Evolutionary conservation across 2,329 filamentous ascomycete genomes (phyloP), one percentile per base, ranked within the genome.

Genomic region (Metarhizium guizhouense): DNA sequence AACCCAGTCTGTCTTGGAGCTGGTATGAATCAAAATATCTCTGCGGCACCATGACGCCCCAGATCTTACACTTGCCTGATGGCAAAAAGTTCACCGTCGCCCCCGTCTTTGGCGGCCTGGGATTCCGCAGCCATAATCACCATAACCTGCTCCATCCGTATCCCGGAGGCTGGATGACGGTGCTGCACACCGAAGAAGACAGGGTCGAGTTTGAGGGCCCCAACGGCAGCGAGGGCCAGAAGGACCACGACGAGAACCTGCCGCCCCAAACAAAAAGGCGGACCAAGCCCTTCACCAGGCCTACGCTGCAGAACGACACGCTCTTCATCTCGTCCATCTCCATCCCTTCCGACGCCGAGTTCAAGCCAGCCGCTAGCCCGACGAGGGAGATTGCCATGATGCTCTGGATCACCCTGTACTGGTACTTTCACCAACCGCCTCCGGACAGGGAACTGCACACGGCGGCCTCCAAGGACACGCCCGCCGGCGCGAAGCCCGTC

Each of bases 381-480:
- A 94, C 90, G 1, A 80, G 92, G 48, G 89, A 95, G 72, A 89
- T 96, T 58, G 93, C 93, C 61, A 91, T 96, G 89, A 95, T 96
- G 87, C 79, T 97, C 6, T 97, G 90, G 89, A 84, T 91, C 38
- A 92, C 90, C 1, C 76, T 97, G 47, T 96, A 90, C 76, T 97
- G 93, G 93, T 97, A 97, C 75, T 97, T 96, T 64, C 92, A 96
- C 72, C 90, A 95, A 69, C 80, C 84, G 1, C 80, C 86, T 63
- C 93, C 93, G 0, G 76, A 80, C 25, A 77, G 81, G 0, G 79
- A 82, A 52, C 67, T 94, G 38, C 77, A 78, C 18, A 88, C 82
- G 6, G 74, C 82, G 5, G 76, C 81, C 0, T 88, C 85, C 1
- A 80, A 78, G 60, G 68, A 77, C 56, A 93, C 90, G 0, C 87